Base-by-base conservation (phyloP, 306 rosid genomes). In the Citrullus amarus region DNA sequence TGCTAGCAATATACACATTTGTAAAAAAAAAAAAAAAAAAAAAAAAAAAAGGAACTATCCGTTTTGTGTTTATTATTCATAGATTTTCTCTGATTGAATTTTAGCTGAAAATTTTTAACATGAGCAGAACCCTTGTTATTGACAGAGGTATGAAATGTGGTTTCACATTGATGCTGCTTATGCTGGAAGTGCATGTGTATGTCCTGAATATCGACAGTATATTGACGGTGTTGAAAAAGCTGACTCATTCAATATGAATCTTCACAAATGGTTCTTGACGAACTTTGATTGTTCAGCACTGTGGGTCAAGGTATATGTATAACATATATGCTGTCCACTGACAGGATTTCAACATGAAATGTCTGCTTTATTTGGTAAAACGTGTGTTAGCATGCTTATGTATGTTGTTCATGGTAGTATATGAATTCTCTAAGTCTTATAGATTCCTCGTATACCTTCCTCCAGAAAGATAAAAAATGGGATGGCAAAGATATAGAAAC, bases 141-240 rank as follows among this genome's bases (percentile, higher is more conserved):
- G 80, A 67, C 84, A 94, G 98, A 76, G 83, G 78, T 74, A 87
- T 79, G 86, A 83, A 76, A 84, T 94, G 82, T 94, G 98, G 98
- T 86, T 94, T 82, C 98, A 94, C 67, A 90, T 94, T 54, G 98
- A 94, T 85, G 96, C 98, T 84, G 98, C 98, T 65, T 94, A 92
- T 77, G 97, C 97, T 79, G 98, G 98, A 82, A 94, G 97, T 84
- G 97, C 98, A 77, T 89, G 96, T 82, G 80, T 94, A 84, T 94
- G 98, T 87, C 97, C 96, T 18, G 97, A 94, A 83, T 89, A 86
- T 86, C 98, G 89, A 80, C 91, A 85, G 75, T 78, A 85, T 84
- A 87, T 94, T 79, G 86, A 91, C 56, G 98, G 98, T 53, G 88
- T 94, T 62, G 98, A 94, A 86, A 92, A 89, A 86, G 95, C 91